phyloP scores from a whole-genome alignment of 768 basidiomycete genomes.

The Rubroboletus pulcherrimus region DNA sequence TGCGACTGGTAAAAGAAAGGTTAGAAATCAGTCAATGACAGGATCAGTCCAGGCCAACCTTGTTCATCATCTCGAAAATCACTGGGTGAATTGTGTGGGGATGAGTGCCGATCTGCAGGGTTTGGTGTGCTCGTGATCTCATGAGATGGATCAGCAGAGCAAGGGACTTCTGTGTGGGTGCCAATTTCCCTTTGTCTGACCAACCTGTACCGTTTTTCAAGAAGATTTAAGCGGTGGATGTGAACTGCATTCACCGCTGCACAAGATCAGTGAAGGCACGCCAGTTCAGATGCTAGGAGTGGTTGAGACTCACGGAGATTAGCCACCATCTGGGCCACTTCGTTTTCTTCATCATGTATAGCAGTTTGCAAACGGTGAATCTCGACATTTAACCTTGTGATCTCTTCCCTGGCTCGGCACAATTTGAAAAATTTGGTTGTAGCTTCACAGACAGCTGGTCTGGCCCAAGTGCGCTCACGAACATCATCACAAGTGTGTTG shows the following conservation, averaged over 20 bases:
- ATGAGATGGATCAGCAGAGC: background rate
- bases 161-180: background rate
- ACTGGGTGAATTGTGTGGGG: background rate
- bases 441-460: background rate
- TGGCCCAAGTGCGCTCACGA: background rate
- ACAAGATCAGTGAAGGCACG: background rate
- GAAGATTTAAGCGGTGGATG: background rate
- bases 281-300: background rate
- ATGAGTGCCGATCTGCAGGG: background rate
- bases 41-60: background rate
- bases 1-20: background rate
- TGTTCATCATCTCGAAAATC: background rate
- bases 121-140: background rate
- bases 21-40: background rate
- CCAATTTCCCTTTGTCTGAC: background rate
- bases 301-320: background rate
- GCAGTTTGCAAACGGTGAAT: background rate
- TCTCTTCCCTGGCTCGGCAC: background rate
- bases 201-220: background rate
- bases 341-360: background rate
- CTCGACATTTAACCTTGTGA: background rate
- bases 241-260: background rate
- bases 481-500: background rate
- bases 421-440: background rate
- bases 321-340: background rate